Evolutionary conservation across 495 filamentous ascomycete genomes (phyloP).

Genomic region (Penicillium antarcticum): DNA sequence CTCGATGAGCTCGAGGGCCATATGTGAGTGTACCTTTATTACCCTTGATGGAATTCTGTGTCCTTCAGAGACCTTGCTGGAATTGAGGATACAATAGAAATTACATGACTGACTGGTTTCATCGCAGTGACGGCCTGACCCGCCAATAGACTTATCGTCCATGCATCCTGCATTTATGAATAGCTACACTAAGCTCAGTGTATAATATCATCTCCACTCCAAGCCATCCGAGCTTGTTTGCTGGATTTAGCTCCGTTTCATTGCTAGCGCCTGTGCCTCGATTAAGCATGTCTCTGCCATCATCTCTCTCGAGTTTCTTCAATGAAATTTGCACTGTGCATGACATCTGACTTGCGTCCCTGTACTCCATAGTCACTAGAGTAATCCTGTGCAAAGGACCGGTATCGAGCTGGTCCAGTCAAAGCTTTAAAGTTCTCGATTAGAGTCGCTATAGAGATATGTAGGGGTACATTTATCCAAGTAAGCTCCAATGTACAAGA

Average conservation of each 20-base stretch:
- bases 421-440: too few species aligned
- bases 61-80: too few species aligned
- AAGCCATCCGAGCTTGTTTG: neutral
- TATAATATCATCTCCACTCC: slow-evolving; percentile 3
- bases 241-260: neutral
- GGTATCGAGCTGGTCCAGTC: too few species aligned
- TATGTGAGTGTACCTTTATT: slow-evolving; percentile 56
- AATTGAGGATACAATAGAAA: neutral
- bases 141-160: neutral
- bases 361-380: neutral
- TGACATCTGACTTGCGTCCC: neutral
- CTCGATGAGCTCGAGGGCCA: slow-evolving; percentile 78
- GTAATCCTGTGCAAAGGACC: too few species aligned
- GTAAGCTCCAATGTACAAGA: too few species aligned
- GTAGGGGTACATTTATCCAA: too few species aligned
- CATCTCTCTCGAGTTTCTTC: neutral
- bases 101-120: neutral
- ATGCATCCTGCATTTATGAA: neutral
- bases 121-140: slow-evolving; percentile 1
- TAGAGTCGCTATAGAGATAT: too few species aligned
- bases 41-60: neutral
- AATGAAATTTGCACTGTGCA: neutral
- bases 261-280: neutral
- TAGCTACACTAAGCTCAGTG: neutral
- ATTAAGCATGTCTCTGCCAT: neutral